Base-by-base conservation (phyloP, 75 land plant genomes). In the Selaginella moellendorffii region DNA sequence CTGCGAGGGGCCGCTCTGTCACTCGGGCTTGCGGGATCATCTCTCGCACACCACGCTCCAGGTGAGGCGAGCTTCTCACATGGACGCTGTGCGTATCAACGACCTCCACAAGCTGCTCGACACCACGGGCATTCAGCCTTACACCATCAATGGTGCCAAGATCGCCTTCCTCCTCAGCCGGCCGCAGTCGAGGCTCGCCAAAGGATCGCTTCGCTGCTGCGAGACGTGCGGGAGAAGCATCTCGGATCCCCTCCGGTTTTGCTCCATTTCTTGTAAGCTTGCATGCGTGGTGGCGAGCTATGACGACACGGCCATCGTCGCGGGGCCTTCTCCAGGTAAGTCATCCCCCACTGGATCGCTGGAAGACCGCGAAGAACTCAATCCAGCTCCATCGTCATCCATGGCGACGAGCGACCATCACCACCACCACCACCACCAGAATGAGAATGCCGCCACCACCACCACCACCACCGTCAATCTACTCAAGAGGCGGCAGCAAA, bases 81-180 rank as follows among this genome's bases (percentile, higher is more conserved):
- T 61, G 36, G 70, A 68, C 46, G 70, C 62, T 23, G 70, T 68
- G 30, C 70, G 70, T 42, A 61, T 68, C 28, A 36, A 17, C 12
- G 70, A 68, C 52, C 61, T 68, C 29, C 70, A 68, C 30, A 62
- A 62, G 27, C 54, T 63, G 60, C 26, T 61, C 0, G 70, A 68
- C 65, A 29, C 54, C 27, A 18, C 51, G 22, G 26, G 54, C 65
- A 68, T 68, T 62, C 70, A 68, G 17, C 30, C 67, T 24, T 68
- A 68, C 28, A 68, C 70, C 31, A 68, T 68, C 70, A 68, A 68
- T 62, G 62, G 70, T 58, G 70, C 70, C 2, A 68, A 68, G 65
- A 62, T 68, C 67, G 67, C 61, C 42, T 68, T 68, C 30, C 70
- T 68, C 23, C 65, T 58, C 18, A 27, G 30, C 18, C 28, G 70